Evolutionary conservation across 2,329 filamentous ascomycete genomes (phyloP), one percentile per base, ranked within the genome.

Genomic region (Chaetomiaceae sp.): DNA sequence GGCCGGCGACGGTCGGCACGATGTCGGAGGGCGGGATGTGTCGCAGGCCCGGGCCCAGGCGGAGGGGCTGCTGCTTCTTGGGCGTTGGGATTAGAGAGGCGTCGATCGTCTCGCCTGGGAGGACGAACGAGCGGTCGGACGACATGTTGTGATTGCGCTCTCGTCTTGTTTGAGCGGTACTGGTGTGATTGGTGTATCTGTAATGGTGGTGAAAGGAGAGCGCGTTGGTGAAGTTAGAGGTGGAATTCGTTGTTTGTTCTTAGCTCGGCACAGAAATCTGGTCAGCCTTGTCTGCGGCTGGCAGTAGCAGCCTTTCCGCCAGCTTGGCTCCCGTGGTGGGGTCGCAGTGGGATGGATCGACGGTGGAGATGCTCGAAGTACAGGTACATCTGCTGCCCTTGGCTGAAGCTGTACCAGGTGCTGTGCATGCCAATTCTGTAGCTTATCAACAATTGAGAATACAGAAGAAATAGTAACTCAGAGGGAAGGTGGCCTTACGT

Each of bases 21-120:
- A 93, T 81, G 32, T 80, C 81, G 56, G 77, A 78, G n/a, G 86
- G 84, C 35, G 87, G 86, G 49, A 88, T 81, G 65, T 94, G 83
- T 51, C 85, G 84, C 47, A 96, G 75, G 45, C 90, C 90, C 14
- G 88, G 86, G 22, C 90, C 90, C 20, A 96, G 76, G 46, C 86
- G 87, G 53, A 95, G 73, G 32, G 88, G 79, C 51, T 79, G 79
- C 51, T 79, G 72, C 56, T 83, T 87, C 38, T 76, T 74, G 52
- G 84, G 75, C 24, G 78, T 78, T 2, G 88, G 87, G 30, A 95
- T 74, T 29, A 77, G 68, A 20, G 77, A 72, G 1, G 76, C 64
- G 48, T 87, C 79, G 37, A 96, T 75, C 26, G 70, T 62, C 58
- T 96, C 89, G 55, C 93, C 90, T 0, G 93, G 93, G 6, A 97